Percentiles rank a stretch among this genome's conserved stretches.
These are phyloP conservation scores for Mycena epipterygia DNA, from an alignment of 768 basidiomycete genomes.

Conservation along the genomic window DNA sequence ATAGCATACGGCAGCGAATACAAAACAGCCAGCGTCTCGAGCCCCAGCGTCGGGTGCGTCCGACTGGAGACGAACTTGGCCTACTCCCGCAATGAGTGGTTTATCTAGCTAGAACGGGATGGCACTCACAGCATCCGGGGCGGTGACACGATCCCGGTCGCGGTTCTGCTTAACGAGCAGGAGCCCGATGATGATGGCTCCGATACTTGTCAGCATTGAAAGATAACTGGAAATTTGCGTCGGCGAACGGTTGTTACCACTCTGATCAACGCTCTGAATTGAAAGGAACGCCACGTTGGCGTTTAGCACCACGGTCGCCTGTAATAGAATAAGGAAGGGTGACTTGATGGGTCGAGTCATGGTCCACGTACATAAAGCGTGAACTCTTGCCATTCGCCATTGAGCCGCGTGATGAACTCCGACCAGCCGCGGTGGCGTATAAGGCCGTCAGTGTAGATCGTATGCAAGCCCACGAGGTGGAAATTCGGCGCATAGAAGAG, in stretches of 20 bases:
- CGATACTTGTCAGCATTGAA: constrained; percentile 63
- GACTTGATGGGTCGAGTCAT: not conserved
- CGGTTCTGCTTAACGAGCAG: constrained; percentile 61
- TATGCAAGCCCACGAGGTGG: constrained; percentile 60
- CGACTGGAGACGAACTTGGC: constrained; percentile 19
- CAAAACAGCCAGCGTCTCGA: constrained; percentile 67
- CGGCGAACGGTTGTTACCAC: constrained; percentile 45
- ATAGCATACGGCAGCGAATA: constrained; percentile 70
- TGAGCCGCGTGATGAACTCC: constrained; percentile 57
- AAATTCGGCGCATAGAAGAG: constrained; percentile 66
- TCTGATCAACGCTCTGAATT: constrained; percentile 57
- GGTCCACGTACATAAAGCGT: constrained; percentile 62
- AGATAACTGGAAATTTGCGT: constrained; percentile 65
- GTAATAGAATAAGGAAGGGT: not conserved
- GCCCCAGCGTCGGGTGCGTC: constrained; percentile 48
- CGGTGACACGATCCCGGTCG: constrained; percentile 51
- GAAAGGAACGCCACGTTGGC: constrained; percentile 75
- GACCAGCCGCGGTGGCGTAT: constrained; percentile 59
- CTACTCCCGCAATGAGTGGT: not conserved
- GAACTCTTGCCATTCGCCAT: constrained; percentile 65
- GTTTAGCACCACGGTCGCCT: constrained; percentile 71
- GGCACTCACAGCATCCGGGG: constrained; percentile 54
- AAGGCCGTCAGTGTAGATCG: constrained; percentile 63
- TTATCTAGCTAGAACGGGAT: not conserved
- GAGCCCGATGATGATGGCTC: constrained; percentile 62